Conservation (phyloP, 345 rosid species). For the Trapa bicornis region DNA sequence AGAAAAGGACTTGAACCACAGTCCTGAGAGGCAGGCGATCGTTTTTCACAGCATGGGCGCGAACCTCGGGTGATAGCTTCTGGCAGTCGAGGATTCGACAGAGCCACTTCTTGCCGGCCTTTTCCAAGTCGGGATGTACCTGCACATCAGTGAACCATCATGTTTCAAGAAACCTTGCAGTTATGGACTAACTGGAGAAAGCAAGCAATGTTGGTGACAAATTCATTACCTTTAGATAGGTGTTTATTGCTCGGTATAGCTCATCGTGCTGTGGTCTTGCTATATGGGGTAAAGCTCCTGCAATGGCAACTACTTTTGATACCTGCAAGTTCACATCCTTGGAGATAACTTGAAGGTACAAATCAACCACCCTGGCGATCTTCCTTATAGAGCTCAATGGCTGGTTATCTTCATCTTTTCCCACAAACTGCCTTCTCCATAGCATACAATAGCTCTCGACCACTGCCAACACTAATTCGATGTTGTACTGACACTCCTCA, state of each 20-base stretch:
- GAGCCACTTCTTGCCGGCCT: slow-evolving; percentile 65
- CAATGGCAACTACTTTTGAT: slow-evolving; percentile 45
- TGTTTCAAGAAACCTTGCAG: too few relatives aligned
- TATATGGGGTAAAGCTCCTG: slow-evolving; percentile 57
- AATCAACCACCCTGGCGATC: slow-evolving; percentile 59
- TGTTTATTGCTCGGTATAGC: slow-evolving; percentile 80
- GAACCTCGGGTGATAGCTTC: slow-evolving; percentile 71
- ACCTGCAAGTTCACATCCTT: slow-evolving; percentile 54
- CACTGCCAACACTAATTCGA: slow-evolving; percentile 55
- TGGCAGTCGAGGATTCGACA: slow-evolving; percentile 87
- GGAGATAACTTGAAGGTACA: slow-evolving; percentile 67
- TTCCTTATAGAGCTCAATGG: slow-evolving; percentile 40
- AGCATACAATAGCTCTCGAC: slow-evolving; percentile 48
- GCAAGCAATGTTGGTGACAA: neutral
- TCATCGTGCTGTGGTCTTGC: slow-evolving; percentile 66
- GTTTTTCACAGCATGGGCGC: slow-evolving; percentile 87
- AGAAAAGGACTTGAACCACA: slow-evolving; percentile 86
- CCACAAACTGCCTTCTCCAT: slow-evolving; percentile 62
- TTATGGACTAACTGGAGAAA: too few relatives aligned
- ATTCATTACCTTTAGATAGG: slow-evolving; percentile 60
- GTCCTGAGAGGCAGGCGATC: slow-evolving; percentile 89
- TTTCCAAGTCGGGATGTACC: slow-evolving; percentile 83
- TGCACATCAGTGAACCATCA: slow-evolving; percentile 15
- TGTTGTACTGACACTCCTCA: slow-evolving; percentile 35
- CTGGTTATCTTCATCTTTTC: slow-evolving; percentile 28